Base-by-base conservation (phyloP, 768 basidiomycete species). In the Russula dissimulans region DNA sequence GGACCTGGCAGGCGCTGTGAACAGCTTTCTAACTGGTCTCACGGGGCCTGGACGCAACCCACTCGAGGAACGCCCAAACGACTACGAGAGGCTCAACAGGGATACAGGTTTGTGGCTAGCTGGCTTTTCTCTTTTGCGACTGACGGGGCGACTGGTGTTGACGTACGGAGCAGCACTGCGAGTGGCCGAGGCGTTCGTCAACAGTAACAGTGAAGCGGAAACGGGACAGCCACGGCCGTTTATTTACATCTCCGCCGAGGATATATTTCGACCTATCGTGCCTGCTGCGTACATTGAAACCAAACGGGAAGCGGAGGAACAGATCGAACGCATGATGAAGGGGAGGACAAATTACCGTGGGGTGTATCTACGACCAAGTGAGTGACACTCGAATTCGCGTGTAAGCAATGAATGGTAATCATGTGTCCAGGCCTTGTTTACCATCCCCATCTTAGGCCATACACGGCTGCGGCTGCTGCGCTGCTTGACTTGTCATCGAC, bases 241-340 rank as follows among this genome's bases (percentile, higher is more conserved):
- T 72, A 80, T 98, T 43, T 98, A 90, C 74, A 78, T 99, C 58
- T 99, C 97, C 51, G 97, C 97, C 6, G 95, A 95, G 69, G 92
- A 95, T 70, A 82, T 95, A 49, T 93, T 85, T 73, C 83, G 91
- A 14, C 97, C 95, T 31, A 68, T 95, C 67, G 81, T 98, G 52
- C 84, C 94, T 32, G 78, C 81, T 0, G 76, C 89, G 39, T 99
- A 99, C 74, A 92, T 98, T 67, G 80, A 87, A 69, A 88, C 91
- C n/a, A 99, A 99, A 75, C 84, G 95, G 18, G 83, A 93, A 67
- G 93, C 97, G 8, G 97, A 99, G 70, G 68, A 73, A 39, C 76
- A 75, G 36, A 90, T 98, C 60, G 77, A 76, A 47, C 69, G 75
- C 34, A 78, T 86, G 68, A 76, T 84, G 66, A 63, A 64, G 18